Conservation (phyloP, 1,284 basidiomycete species). For the Naganishia albida region DNA sequence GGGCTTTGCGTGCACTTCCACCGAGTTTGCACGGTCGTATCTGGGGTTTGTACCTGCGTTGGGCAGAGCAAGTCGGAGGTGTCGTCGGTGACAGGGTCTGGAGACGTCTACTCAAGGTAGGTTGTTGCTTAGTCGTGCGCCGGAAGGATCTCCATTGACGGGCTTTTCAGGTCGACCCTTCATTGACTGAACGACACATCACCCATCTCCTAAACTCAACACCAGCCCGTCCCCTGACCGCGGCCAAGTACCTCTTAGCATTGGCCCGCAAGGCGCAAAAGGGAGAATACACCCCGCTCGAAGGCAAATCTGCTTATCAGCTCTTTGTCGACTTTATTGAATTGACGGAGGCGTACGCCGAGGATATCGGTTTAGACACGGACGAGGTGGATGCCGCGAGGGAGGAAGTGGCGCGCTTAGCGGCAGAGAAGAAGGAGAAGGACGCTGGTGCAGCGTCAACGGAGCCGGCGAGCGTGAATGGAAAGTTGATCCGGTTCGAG, state of each 20-base stretch:
- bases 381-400: conserved; percentile 61
- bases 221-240: conserved; percentile 83
- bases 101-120: conserved; percentile 76
- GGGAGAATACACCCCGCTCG: conserved; percentile 82
- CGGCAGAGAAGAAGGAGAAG: conserved; percentile 43
- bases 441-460: conserved; percentile 35
- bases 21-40: conserved; percentile 91
- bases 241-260: conserved; percentile 83
- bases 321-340: conserved; percentile 91
- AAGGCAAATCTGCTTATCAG: conserved; percentile 95
- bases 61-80: conserved; percentile 86
- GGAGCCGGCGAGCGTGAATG: conserved; percentile 61
- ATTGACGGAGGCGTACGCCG: conserved; percentile 84
- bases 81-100: conserved; percentile 82
- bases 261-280: conserved; percentile 79
- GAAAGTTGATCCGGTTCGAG: conserved; percentile 70
- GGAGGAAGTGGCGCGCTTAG: conserved; percentile 53
- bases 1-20: conserved; percentile 88
- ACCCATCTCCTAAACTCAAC: conserved; percentile 69
- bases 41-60: conserved; percentile 92
- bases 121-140: conserved; percentile 31
- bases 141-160: background rate
- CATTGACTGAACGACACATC: conserved; percentile 81
- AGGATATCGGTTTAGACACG: conserved; percentile 88
- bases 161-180: conserved; percentile 65